Base-by-base conservation (phyloP, 495 filamentous ascomycete genomes). In the Penicillium ochrochloron region DNA sequence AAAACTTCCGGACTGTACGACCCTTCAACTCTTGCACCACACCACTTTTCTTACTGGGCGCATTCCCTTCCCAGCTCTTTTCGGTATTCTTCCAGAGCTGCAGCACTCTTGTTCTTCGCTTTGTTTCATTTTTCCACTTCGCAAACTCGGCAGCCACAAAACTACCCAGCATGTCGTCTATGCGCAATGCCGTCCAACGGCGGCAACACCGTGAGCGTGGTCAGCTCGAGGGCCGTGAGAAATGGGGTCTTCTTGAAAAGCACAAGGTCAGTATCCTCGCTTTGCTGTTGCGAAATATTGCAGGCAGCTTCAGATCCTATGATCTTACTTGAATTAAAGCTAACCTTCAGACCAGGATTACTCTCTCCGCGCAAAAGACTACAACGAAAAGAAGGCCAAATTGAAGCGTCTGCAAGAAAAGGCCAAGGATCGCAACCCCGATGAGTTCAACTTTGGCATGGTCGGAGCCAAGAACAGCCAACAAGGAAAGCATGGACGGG, bases 381-480 rank as follows among this genome's bases (percentile, higher is more conserved):
- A 90, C 85, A 93, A 92, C 72, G 78, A 77, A 68, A 98, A 99
- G 74, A 90, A 96, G 73, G 80, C 80, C n/a, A 87, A 89, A 33
- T 82, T 97, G 48, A 89, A 90, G 73, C 83, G 86, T 3, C 87
- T 99, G 19, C 84, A 88, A 66, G 83, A 89, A 63, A 97, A 97
- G 78, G 94, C 90, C 25, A 83, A 85, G 60, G 88, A 95, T 46
- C 89, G 92, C 65, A 98, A 99, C 76, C 92, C 94, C 44, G 95
- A 99, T 86, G 93, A 97, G 77, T 99, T 98, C 82, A 88, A 91
- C 78, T 97, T 92, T 72, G 90, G 88, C 27, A 99, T 99, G 95
- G 85, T 96, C 76, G 83, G 79, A 39, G 73, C 72, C 3, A 78
- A 78, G 64, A 72, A 67, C 33, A 80, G 75, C 66, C 80, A 71